Percentiles rank a stretch among this genome's conserved stretches.
Conservation (phyloP, 1,284 basidiomycete species). For the Tylopilus sp. region DNA sequence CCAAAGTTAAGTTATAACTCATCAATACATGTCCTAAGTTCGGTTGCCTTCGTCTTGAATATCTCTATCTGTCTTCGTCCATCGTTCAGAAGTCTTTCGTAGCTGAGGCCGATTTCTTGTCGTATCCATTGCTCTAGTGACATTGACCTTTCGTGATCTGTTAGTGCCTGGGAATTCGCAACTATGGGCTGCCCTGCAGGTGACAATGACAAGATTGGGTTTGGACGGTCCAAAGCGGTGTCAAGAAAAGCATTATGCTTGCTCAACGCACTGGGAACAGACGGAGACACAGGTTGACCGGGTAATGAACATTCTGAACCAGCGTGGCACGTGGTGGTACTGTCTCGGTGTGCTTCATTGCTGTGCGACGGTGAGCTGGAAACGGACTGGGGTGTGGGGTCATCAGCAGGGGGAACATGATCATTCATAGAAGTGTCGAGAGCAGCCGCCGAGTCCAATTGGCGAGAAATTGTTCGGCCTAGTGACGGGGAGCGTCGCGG, state of each 20-base stretch:
- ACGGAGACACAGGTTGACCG: not conserved
- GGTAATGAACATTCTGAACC: constrained; percentile 5
- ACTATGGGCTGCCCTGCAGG: constrained; percentile 13
- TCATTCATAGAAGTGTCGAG: constrained; percentile 1
- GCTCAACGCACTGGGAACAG: not conserved
- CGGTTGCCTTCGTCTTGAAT: constrained; percentile 58
- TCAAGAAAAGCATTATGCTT: not conserved
- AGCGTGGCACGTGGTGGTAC: not conserved
- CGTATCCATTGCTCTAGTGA: constrained; percentile 76
- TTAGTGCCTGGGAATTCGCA: constrained; percentile 37
- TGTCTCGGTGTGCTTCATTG: not conserved
- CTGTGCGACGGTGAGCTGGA: not conserved
- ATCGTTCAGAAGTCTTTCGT: constrained; percentile 57
- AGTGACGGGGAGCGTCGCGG: constrained; percentile 19
- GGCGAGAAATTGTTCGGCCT: not conserved
- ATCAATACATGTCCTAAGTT: constrained; percentile 49
- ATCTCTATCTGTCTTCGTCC: constrained; percentile 55
- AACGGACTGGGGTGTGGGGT: not conserved
- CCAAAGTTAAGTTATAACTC: constrained; percentile 27
- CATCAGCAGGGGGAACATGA: not conserved
- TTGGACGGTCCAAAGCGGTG: not conserved
- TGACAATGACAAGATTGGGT: constrained; percentile 14
- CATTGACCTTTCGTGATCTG: constrained; percentile 64
- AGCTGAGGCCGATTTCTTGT: constrained; percentile 62
- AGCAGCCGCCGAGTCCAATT: not conserved